Evolutionary conservation across 2,329 filamentous ascomycete genomes (phyloP), one percentile per base, ranked within the genome.

Genomic region (Blastomyces silverae): DNA sequence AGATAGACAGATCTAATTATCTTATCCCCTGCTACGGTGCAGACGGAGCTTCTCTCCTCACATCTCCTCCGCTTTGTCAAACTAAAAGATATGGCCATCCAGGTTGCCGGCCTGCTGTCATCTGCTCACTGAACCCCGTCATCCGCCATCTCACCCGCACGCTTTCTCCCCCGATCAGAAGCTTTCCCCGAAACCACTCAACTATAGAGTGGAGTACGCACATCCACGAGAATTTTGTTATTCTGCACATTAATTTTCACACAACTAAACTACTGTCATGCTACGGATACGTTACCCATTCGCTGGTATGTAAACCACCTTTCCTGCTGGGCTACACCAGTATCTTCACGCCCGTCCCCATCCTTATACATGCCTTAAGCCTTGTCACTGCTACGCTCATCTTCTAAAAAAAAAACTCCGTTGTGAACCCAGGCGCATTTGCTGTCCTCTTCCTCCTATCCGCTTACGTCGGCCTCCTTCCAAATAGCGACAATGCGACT

Each of bases 281-380:
- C 94, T 96, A 89, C 89, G 90, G 78, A 91, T 97, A 80, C 87
- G 92, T 74, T 85, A 92, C 72, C 89, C 90, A 64, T 96, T 96
- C 75, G 91, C 91, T 80, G 90, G 92, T 94, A 81, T 73, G 85
- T 80, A 67, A 56, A 52, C 31, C 34, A 31, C 61, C 50, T 22
- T 48, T 46, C 44, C 37, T 20, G 31, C 15, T 48, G 10, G 6
- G 25, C 34, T 52, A 52, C 34, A 22, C 50, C 15, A 22, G 6
- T 17, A 6, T 15, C 25, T 39, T 65, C 25, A 37, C 55, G 59
- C 62, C 39, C 13, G 58, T 62, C 39, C 13, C 56, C 63, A 65
- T 62, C 69, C 59, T 69, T 68, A 56, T 28, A 58, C 52, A 59
- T 53, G 17, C 13, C 50, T 37, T 20, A 5, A 28, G 10, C 6